Conservation (phyloP, 1,139 yeast genomes). For the Neolecta irregularis region DNA sequence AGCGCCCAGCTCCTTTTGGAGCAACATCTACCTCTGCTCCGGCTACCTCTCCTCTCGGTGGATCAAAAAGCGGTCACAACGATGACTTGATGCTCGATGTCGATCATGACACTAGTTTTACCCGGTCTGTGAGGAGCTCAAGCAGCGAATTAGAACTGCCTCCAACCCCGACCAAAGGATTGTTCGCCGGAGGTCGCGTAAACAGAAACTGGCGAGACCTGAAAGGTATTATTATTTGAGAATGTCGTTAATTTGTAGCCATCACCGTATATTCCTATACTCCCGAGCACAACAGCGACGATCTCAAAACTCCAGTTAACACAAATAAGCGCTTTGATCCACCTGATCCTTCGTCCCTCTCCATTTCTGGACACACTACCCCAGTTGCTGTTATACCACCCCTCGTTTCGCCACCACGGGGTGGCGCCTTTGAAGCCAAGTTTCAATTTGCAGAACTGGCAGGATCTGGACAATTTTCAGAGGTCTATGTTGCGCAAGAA, state of each 20-base stretch:
- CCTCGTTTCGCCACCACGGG: constrained; percentile 2
- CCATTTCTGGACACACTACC: too few species aligned
- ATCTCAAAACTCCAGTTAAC: too few species aligned
- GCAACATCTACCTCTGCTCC: constrained; percentile 11
- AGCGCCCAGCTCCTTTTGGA: constrained; percentile 30
- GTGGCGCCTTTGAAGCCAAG: constrained; percentile 34
- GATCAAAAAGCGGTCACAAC: constrained; percentile 6
- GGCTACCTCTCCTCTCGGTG: constrained; percentile 7
- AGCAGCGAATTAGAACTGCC: constrained; percentile 15
- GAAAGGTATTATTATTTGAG: too few species aligned
- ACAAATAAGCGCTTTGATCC: too few species aligned
- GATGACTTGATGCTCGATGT: constrained; percentile 7
- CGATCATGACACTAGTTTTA: not conserved
- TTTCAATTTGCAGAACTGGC: constrained; percentile 58
- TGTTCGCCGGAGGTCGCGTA: too few species aligned
- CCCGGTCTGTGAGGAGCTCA: constrained; percentile 1
- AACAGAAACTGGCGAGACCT: too few species aligned
- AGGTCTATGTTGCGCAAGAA: constrained; percentile 63
- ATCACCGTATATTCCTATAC: too few species aligned
- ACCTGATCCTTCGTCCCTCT: too few species aligned
- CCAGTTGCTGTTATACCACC: not conserved
- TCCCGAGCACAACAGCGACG: too few species aligned
- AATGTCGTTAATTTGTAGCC: too few species aligned
- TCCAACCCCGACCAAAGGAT: constrained; percentile 16
- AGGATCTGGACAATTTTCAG: constrained; percentile 79